Evolutionary conservation across 169 alveolate genomes (phyloP).

Genomic region (Eimeria tenella): DNA sequence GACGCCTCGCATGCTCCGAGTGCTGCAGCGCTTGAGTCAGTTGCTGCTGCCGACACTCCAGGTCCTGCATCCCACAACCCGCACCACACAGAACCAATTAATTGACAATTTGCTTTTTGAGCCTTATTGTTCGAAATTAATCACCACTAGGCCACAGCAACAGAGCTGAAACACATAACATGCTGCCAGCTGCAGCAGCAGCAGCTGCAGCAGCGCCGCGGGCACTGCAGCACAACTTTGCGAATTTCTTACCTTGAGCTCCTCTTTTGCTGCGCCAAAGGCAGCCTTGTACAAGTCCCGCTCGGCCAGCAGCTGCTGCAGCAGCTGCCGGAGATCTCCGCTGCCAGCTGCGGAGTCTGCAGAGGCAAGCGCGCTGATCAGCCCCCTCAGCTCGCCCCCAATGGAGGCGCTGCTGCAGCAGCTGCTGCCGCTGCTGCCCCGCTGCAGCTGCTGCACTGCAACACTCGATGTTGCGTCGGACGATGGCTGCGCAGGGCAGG

Average conservation of each 20-base stretch:
- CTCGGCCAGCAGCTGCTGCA: conserved; percentile 70
- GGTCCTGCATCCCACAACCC: conserved; percentile 5
- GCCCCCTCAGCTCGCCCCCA: conserved; percentile 71
- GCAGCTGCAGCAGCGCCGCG: neutral
- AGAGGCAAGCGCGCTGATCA: conserved; percentile 53
- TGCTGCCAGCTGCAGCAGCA: neutral
- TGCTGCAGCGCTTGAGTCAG: conserved; percentile 74
- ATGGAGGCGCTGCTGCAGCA: conserved; percentile 69
- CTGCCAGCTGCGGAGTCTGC: conserved; percentile 52
- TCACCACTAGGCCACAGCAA: no score
- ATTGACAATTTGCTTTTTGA: no score
- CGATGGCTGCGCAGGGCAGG: neutral
- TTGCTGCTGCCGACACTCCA: conserved; percentile 70
- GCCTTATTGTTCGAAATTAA: no score
- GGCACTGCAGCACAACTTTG: neutral
- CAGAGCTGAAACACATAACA: no score
- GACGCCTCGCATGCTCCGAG: conserved; percentile 40
- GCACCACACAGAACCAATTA: neutral
- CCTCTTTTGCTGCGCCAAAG: conserved; percentile 76
- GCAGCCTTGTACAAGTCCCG: conserved; percentile 76
- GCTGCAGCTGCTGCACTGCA: conserved; percentile 39
- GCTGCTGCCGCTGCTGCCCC: conserved; percentile 71
- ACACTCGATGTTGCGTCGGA: conserved; percentile 19
- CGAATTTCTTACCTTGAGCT: conserved; percentile 39
- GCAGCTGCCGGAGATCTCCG: conserved; percentile 64